Percentiles rank a stretch among this genome's conserved stretches.
Evolutionary conservation across 371 early-diverging fungal species (phyloP).

Genomic region (Syncephalastrum sp.): DNA sequence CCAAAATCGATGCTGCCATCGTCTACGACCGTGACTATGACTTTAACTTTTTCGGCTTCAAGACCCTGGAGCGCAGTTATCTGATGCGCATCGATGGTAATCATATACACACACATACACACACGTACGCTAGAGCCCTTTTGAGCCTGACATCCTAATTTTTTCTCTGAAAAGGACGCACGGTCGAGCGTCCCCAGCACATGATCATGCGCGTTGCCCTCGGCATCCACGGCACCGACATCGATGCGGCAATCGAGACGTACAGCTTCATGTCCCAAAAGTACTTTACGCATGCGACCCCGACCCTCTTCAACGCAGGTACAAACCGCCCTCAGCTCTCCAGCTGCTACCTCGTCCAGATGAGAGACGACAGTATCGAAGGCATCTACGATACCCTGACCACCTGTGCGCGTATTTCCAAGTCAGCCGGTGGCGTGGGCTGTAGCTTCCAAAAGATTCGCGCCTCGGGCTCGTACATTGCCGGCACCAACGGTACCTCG

Average conservation of each 20-base stretch:
- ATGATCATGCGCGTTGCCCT: constrained; percentile 95
- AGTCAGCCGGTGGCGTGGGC: constrained; percentile 95
- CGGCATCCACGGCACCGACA: constrained; percentile 89
- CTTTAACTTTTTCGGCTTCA: constrained; percentile 96
- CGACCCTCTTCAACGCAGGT: constrained; percentile 95
- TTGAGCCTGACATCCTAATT: neutral
- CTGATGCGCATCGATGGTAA: constrained; percentile 78
- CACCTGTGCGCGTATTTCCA: constrained; percentile 91
- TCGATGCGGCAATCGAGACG: constrained; percentile 87
- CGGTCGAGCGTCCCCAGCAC: constrained; percentile 95
- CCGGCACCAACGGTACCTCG: constrained; percentile 91
- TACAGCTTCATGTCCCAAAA: constrained; percentile 89
- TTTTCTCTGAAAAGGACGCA: constrained; percentile 11
- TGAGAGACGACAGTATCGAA: constrained; percentile 91
- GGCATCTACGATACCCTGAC: constrained; percentile 95
- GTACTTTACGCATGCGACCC: constrained; percentile 95
- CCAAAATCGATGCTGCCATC: constrained; percentile 83
- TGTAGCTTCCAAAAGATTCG: constrained; percentile 91
- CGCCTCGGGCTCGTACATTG: constrained; percentile 86
- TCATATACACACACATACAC: neutral
- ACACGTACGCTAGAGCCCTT: neutral
- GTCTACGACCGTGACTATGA: constrained; percentile 92
- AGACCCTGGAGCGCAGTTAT: constrained; percentile 92
- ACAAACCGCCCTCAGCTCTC: constrained; percentile 92
- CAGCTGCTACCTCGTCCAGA: constrained; percentile 89